Conservation (phyloP, 495 filamentous ascomycete species). For the Penicillium atrosanguineum region DNA sequence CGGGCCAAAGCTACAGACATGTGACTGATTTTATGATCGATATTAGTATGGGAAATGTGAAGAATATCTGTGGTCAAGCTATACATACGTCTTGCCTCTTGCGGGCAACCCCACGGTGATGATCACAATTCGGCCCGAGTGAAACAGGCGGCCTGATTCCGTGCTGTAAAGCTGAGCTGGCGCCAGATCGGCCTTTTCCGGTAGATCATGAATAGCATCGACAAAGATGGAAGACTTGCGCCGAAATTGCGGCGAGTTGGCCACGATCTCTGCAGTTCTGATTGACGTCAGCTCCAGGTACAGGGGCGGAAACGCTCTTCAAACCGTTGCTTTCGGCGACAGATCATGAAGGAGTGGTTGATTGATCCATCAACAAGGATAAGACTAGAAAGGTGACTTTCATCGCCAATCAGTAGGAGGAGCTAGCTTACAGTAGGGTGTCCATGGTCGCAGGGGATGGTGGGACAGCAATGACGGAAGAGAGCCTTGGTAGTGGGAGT, state of each 20-base stretch:
- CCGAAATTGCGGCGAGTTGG: constrained; percentile 77
- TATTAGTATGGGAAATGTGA: constrained; percentile 7
- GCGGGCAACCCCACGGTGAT: constrained; percentile 95
- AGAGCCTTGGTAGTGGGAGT: not conserved
- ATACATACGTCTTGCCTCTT: constrained; percentile 86
- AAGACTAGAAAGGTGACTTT: not conserved
- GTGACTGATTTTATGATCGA: constrained; percentile 54
- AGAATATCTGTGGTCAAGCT: not conserved
- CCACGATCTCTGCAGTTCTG: constrained; percentile 77
- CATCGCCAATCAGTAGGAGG: not conserved
- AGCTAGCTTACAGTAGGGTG: constrained; percentile 67
- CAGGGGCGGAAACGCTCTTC: constrained; percentile 1
- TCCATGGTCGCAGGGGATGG: constrained; percentile 56
- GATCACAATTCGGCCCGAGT: constrained; percentile 95
- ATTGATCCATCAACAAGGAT: not conserved
- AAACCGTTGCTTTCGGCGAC: constrained; percentile 17
- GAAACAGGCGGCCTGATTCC: constrained; percentile 93
- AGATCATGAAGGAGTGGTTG: not conserved
- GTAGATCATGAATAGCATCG: constrained; percentile 95
- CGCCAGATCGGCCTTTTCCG: constrained; percentile 79
- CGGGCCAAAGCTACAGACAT: constrained; percentile 92
- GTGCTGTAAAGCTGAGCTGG: constrained; percentile 98
- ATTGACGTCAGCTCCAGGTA: constrained; percentile 24
- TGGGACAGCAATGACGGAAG: constrained; percentile 1
- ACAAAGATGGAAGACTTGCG: constrained; percentile 92